Evolutionary conservation across 2,329 filamentous ascomycete genomes (phyloP), one percentile per base, ranked within the genome.

Genomic region (Fusarium miscanthi): DNA sequence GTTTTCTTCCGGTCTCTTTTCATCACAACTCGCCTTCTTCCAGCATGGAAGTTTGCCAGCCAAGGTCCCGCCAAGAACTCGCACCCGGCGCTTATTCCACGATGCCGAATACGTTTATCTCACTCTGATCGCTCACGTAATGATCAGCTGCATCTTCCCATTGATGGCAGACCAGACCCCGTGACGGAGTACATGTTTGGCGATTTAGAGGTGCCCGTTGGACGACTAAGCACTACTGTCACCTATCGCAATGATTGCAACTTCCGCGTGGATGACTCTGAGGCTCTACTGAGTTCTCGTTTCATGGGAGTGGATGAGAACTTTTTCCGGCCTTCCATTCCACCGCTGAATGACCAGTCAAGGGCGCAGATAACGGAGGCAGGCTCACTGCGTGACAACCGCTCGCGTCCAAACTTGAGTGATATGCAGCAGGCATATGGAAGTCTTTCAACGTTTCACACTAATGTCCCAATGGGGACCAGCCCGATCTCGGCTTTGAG

Each of bases 241-340:
- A 90, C 91, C 16, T 97, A 97, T 82, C 92, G 96, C 70, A 93
- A 90, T 64, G 94, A 96, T 78, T 97, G 94, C 84, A 94, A 92
- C 77, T 98, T 99, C 81, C 91, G 93, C 49, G 90, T 98, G 42
- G 95, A 97, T 76, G 94, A 98, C 81, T 93, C 94, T 0, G 96
- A 98, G 82, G 92, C 95, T 9, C 84, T 98, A 13, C 83, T 98
- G 46, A 97, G 95, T 83, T 98, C 95, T 19, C 92, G 94, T 37
- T 97, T 98, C 78, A 94, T 97, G 89, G 94, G 94, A 19, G 89
- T 94, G 41, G 95, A 97, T 79, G 94, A 97, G 79, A 90, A 93
- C 67, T 93, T 94, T 78, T 97, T 97, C 80, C 90, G 90, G 68
- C 94, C 94, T 13, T 95, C 94, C 3, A 82, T 96, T 23, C 87